A percentile compares a stretch with the other conserved stretches of the same genome.
Evolutionary conservation across 495 filamentous ascomycete species (phyloP).

Genomic region (Podospora bellae-mahoneyi): DNA sequence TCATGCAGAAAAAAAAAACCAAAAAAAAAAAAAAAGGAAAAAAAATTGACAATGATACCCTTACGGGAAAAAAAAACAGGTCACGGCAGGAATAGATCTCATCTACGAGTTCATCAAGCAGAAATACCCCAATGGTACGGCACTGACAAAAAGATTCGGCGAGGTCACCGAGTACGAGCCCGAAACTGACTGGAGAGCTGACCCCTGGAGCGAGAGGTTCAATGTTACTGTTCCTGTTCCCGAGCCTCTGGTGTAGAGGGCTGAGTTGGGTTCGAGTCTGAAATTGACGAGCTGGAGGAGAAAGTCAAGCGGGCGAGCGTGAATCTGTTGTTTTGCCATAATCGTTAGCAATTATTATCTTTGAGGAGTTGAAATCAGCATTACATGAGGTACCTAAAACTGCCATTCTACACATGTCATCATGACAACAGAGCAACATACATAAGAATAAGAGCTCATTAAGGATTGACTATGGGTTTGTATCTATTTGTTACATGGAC

Average conservation of each 20-base stretch:
- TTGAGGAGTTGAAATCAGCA: too few relatives aligned
- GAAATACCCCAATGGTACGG: conserved; percentile 24
- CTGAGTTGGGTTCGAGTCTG: background rate
- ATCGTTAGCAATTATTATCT: too few relatives aligned
- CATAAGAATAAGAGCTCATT: conserved; percentile 12
- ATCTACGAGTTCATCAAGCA: conserved; percentile 22
- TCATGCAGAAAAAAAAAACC: too few relatives aligned
- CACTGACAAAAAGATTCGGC: conserved; percentile 11
- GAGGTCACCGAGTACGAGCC: conserved; percentile 17
- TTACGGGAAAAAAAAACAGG: conserved; percentile 9
- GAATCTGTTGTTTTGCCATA: background rate
- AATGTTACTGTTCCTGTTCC: conserved; percentile 9
- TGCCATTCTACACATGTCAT: too few relatives aligned
- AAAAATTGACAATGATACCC: background rate
- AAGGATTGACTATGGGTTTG: conserved; percentile 35
- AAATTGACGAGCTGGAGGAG: background rate
- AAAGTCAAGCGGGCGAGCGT: background rate
- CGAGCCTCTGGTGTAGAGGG: conserved; percentile 1
- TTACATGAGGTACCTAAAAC: too few relatives aligned
- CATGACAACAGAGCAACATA: background rate
- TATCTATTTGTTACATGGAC: conserved; percentile 38
- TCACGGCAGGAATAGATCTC: conserved; percentile 24
- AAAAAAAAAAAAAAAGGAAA: background rate
- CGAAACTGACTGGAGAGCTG: conserved; percentile 19
- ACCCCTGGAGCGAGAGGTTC: conserved; percentile 19